Conservation (phyloP, 1,284 basidiomycete genomes). For the Boletus sp. region DNA sequence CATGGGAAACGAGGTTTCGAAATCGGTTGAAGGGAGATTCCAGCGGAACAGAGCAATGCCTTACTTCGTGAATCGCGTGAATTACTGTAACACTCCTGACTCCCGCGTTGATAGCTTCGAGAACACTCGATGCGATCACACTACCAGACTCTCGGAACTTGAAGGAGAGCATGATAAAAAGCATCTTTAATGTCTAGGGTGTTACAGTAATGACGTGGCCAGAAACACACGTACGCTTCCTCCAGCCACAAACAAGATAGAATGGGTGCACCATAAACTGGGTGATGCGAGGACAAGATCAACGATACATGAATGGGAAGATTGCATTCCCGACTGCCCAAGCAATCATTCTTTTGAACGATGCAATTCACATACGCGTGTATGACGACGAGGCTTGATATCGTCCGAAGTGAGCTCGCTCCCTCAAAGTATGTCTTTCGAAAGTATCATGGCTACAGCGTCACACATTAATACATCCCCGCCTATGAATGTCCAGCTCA, state of each 20-base stretch:
- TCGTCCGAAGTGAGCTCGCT: conserved; percentile 62
- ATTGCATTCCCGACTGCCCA: conserved; percentile 38
- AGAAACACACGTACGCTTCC: conserved; percentile 74
- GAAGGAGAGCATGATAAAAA: conserved; percentile 92
- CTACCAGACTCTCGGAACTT: conserved; percentile 94
- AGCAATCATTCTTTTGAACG: conserved; percentile 64
- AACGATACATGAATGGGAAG: neutral
- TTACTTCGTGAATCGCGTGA: conserved; percentile 43
- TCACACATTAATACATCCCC: neutral
- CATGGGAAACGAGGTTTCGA: conserved; percentile 76
- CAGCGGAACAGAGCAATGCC: conserved; percentile 21
- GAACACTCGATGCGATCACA: conserved; percentile 83
- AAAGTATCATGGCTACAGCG: conserved; percentile 76
- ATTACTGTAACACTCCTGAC: conserved; percentile 53
- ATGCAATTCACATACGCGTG: conserved; percentile 84
- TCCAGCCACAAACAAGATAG: conserved; percentile 84
- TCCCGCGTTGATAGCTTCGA: conserved; percentile 82
- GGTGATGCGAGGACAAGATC: neutral
- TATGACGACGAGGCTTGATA: conserved; percentile 76
- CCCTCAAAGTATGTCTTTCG: conserved; percentile 72
- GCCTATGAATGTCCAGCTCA: conserved; percentile 38
- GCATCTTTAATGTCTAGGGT: conserved; percentile 81
- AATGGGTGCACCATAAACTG: conserved; percentile 80
- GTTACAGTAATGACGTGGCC: conserved; percentile 62
- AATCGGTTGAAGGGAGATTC: conserved; percentile 13